phyloP scores from a whole-genome alignment of 1,284 basidiomycete species.

The Heliocybe sulcata region DNA sequence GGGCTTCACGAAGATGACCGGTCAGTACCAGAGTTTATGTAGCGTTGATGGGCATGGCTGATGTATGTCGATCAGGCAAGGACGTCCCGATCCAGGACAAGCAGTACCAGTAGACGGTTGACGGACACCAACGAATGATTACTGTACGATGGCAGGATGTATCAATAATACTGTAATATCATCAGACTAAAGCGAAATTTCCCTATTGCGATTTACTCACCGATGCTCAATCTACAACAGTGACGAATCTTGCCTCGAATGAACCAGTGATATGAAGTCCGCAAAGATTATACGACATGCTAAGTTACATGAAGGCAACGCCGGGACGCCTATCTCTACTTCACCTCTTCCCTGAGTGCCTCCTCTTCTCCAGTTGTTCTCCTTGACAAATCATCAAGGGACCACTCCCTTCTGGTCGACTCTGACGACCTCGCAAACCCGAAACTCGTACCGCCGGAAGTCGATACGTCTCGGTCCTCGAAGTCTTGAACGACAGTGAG shows the following conservation, averaged over 20 bases:
- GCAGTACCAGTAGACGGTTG: conserved; percentile 3
- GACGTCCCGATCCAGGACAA: conserved; percentile 12
- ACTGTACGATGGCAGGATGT: background rate
- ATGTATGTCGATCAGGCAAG: conserved; percentile 7
- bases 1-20: conserved; percentile 12
- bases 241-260: too few species aligned
- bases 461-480: background rate
- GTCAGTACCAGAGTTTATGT: conserved; percentile 1
- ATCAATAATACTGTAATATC: background rate
- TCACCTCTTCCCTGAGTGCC: background rate
- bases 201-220: background rate
- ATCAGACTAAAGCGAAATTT: background rate
- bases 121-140: background rate
- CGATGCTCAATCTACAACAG: background rate
- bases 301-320: background rate
- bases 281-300: background rate
- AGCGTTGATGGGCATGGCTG: background rate
- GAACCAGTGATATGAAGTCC: background rate
- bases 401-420: background rate
- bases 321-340: background rate
- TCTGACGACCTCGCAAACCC: background rate
- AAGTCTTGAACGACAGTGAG: background rate
- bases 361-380: background rate
- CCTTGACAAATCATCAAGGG: background rate
- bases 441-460: background rate